These are phyloP conservation scores for Cyclospora cayetanensis DNA, from an alignment of 169 alveolate genomes.

Conservation along the genomic window DNA sequence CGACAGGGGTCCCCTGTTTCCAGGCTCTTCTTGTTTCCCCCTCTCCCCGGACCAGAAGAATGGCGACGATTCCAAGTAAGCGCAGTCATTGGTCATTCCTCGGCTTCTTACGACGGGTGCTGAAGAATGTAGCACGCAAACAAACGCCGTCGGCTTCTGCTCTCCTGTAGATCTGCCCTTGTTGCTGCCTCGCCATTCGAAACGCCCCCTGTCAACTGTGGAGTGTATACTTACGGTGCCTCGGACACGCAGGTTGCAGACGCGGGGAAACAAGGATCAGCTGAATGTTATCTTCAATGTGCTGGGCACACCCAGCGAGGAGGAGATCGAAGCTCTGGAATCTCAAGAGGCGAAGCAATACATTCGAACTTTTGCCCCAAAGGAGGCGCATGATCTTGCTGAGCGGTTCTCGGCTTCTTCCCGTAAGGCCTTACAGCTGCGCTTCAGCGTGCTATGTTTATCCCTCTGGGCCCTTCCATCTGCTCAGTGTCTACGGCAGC, in stretches of 20 bases:
- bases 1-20: conserved; percentile 97
- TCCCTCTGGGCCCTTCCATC: too few species aligned
- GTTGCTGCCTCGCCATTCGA: not conserved
- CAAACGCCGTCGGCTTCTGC: not conserved
- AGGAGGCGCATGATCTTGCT: conserved; percentile 83
- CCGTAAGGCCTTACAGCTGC: too few species aligned
- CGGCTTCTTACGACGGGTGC: too few species aligned
- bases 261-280: conserved; percentile 93
- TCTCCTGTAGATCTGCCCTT: not conserved
- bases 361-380: conserved; percentile 83
- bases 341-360: conserved; percentile 89
- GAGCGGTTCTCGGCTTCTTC: conserved; percentile 88
- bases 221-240: not conserved
- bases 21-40: conserved; percentile 90
- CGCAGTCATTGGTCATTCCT: not conserved
- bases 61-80: conserved; percentile 68
- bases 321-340: conserved; percentile 89
- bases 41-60: conserved; percentile 76
- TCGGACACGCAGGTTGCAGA: conserved; percentile 75
- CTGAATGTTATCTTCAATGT: conserved; percentile 95
- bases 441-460: too few species aligned
- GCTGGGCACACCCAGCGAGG: conserved; percentile 97
- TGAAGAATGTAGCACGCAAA: not conserved
- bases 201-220: not conserved
- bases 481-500: too few species aligned